Evolutionary conservation across 495 filamentous ascomycete genomes (phyloP).

Genomic region (Hyaloscypha hepaticicola): DNA sequence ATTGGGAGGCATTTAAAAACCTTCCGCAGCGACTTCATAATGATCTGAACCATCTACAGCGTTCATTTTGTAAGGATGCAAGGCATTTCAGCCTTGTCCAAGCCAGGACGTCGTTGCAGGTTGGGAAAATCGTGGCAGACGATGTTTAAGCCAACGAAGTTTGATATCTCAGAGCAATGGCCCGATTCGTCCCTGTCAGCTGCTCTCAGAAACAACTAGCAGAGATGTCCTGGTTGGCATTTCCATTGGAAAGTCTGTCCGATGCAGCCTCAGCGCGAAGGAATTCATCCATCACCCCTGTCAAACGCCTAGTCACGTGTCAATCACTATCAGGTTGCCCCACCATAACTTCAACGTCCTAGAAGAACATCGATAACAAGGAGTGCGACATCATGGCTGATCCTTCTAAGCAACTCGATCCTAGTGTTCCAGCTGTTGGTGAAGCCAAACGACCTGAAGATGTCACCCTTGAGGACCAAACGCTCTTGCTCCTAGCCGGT

Average conservation of each 20-base stretch:
- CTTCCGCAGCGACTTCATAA: constrained; percentile 59
- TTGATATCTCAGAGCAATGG: neutral
- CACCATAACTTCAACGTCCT: neutral
- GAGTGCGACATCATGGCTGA: neutral
- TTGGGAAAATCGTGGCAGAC: neutral
- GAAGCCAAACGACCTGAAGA: constrained; percentile 4
- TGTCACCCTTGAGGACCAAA: constrained; percentile 41
- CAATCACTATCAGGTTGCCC: neutral
- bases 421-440: constrained; percentile 17
- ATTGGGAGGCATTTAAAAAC: constrained; percentile 19
- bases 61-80: constrained; percentile 63
- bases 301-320: constrained; percentile 20
- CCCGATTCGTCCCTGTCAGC: neutral
- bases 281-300: neutral
- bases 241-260: neutral
- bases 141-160: neutral
- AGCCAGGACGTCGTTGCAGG: neutral
- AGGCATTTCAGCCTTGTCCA: constrained; percentile 20
- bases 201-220: neutral
- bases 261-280: neutral
- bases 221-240: neutral
- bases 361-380: neutral
- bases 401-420: constrained; percentile 8
- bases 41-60: constrained; percentile 87
- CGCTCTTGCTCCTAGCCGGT: constrained; percentile 49